Evolutionary conservation across 371 early-diverging fungal genomes (phyloP).

Genomic region (Batkoa obscura): DNA sequence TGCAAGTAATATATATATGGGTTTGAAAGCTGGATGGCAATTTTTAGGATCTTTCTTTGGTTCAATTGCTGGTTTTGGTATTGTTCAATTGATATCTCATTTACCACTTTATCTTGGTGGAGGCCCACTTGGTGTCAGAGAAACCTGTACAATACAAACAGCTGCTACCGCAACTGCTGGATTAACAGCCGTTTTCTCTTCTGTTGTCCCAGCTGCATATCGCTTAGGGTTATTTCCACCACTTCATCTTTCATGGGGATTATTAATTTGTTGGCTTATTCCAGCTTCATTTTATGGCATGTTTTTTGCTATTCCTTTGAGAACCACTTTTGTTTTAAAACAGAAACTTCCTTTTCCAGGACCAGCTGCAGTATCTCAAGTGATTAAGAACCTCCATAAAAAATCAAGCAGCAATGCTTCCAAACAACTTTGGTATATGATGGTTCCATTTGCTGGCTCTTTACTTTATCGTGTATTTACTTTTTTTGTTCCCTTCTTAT

Average conservation of each 20-base stretch:
- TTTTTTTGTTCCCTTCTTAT: conserved; percentile 36
- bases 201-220: conserved; percentile 52
- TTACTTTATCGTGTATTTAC: conserved; percentile 24
- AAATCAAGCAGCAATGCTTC: conserved; percentile 18
- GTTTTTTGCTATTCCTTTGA: conserved; percentile 55
- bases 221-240: conserved; percentile 29
- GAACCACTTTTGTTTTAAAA: conserved; percentile 43
- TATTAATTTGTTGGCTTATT: conserved; percentile 29
- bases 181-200: conserved; percentile 40
- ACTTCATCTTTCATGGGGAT: conserved; percentile 21
- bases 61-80: conserved; percentile 46
- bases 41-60: conserved; percentile 36
- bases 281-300: conserved; percentile 45
- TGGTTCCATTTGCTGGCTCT: conserved; percentile 20
- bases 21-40: conserved; percentile 24
- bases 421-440: conserved; percentile 23
- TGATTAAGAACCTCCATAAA: conserved; percentile 38
- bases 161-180: conserved; percentile 51
- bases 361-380: conserved; percentile 41
- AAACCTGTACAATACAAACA: conserved; percentile 44
- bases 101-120: conserved; percentile 27
- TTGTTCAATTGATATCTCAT: conserved; percentile 31
- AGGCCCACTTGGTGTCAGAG: conserved; percentile 43
- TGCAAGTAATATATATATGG: conserved; percentile 26
- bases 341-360: conserved; percentile 49